A percentile compares a stretch with the other conserved stretches of the same genome.
Conservation (phyloP, 257 asterid species). For the Paulownia fortunei region DNA sequence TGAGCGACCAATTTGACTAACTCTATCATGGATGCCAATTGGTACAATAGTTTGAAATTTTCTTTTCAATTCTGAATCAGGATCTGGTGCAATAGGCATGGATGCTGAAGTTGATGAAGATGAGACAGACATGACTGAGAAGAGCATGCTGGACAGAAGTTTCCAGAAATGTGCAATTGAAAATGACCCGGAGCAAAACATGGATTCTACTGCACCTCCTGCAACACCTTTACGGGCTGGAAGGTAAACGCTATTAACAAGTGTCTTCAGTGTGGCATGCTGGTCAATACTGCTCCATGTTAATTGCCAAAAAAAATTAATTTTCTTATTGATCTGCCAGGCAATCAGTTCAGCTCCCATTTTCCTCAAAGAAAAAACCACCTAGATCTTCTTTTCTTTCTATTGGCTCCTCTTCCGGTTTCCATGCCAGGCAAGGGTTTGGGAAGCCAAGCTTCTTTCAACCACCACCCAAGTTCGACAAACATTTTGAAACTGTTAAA, state of each 20-base stretch:
- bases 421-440: constrained; percentile 42
- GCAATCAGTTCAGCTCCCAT: constrained; percentile 52
- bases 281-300: background rate
- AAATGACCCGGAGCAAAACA: constrained; percentile 52
- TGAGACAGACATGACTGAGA: constrained; percentile 55
- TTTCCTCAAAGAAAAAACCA: constrained; percentile 66
- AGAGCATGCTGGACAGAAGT: constrained; percentile 38
- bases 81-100: constrained; percentile 48
- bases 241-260: constrained; percentile 51
- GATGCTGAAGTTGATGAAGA: constrained; percentile 75
- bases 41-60: constrained; percentile 12
- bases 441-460: constrained; percentile 52
- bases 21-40: too few species aligned
- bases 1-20: background rate
- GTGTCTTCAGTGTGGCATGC: background rate
- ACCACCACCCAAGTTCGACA: constrained; percentile 64
- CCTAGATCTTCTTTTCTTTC: constrained; percentile 60
- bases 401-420: constrained; percentile 53
- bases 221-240: constrained; percentile 68
- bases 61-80: constrained; percentile 35
- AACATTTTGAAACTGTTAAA: constrained; percentile 50
- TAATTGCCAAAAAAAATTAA: background rate
- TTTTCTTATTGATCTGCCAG: constrained; percentile 42
- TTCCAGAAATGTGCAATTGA: constrained; percentile 44
- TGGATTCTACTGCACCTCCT: constrained; percentile 53